phyloP scores from a whole-genome alignment of 2,329 filamentous ascomycete species.

The Claviceps paspali region DNA sequence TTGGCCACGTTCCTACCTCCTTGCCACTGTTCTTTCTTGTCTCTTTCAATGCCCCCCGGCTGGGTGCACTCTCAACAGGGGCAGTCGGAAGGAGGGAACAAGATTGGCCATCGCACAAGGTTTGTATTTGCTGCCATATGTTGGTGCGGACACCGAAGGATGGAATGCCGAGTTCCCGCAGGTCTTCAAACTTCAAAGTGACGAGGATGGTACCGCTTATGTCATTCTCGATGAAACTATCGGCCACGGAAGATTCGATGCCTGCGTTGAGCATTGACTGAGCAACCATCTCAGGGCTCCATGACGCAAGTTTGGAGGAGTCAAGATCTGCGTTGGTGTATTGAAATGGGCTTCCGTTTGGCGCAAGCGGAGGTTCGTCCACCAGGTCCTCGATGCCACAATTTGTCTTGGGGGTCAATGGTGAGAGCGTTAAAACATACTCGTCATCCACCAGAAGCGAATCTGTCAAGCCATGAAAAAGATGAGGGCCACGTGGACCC shows the following conservation, averaged over 20 bases:
- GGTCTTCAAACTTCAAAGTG: slow-evolving; percentile 80
- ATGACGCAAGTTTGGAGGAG: slow-evolving; percentile 42
- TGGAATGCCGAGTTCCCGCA: slow-evolving; percentile 65
- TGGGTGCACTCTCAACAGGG: slow-evolving; percentile 44
- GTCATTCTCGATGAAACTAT: slow-evolving; percentile 82
- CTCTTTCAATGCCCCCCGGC: slow-evolving; percentile 33
- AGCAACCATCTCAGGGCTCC: slow-evolving; percentile 64
- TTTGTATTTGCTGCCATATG: slow-evolving; percentile 66
- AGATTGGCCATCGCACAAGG: slow-evolving; percentile 42
- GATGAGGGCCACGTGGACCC: slow-evolving; percentile 72
- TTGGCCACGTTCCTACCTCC: slow-evolving; percentile 21
- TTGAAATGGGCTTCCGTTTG: slow-evolving; percentile 36
- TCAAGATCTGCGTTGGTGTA: slow-evolving; percentile 44
- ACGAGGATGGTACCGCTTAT: slow-evolving; percentile 79
- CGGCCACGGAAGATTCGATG: slow-evolving; percentile 60
- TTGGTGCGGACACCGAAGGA: slow-evolving; percentile 71
- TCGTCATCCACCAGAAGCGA: slow-evolving; percentile 25
- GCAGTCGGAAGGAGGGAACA: slow-evolving; percentile 39
- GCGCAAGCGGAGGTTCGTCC: slow-evolving; percentile 11
- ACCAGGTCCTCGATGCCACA: slow-evolving; percentile 17
- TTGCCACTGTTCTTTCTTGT: slow-evolving; percentile 22
- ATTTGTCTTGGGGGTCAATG: slow-evolving; percentile 51
- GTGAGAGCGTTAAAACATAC: slow-evolving; percentile 52
- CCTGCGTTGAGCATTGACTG: slow-evolving; percentile 77
- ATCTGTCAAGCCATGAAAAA: slow-evolving; percentile 60